Evolutionary conservation across 768 basidiomycete genomes (phyloP), one percentile per base, ranked within the genome.

Genomic region (Lentinula edodes): DNA sequence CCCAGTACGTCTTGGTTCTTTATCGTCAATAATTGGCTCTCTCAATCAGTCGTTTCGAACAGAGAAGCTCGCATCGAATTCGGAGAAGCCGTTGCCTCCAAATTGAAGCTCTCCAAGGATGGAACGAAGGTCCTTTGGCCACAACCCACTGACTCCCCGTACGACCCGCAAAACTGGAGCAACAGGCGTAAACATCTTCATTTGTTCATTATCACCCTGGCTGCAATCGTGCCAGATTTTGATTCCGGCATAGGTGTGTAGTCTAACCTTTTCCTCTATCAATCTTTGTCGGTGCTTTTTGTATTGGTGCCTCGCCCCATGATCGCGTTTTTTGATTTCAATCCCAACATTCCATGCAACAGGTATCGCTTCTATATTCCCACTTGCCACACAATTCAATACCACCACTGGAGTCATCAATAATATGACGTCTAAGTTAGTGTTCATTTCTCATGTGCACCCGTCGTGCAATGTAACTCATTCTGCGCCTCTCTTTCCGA

Each of bases 81-180:
- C 52, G 87, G 87, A 9, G 81, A 82, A 23, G 73, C 72, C 3
- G 68, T 86, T 42, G 85, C 86, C 0, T 72, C 79, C 5, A 76
- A 68, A 52, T 74, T 89, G 58, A 89, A 89, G 75, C 74, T 86
- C 6, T 78, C 82, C 4, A 62, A 66, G 16, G 83, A 86, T 60
- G 86, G 87, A 0, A 80, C 74, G 16, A 84, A 78, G 53, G 80
- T 89, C 9, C 77, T 90, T 0, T 89, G 87, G 85, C 88, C 88
- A 18, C 88, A 89, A 66, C 87, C 88, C 1, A 79, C 81, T 1
- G 82, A 87, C 54, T 62, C 62, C 20, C 57, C 57, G 15, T 51
- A 59, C 18, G 62, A 63, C 42, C 62, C 58, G 9, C 64, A 77
- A 71, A 60, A 70, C 66, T 88, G 87, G 87, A 76, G 78, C 18